phyloP scores from a whole-genome alignment of 371 early-diverging fungal genomes.

The Apophysomyces trapeziformis region DNA sequence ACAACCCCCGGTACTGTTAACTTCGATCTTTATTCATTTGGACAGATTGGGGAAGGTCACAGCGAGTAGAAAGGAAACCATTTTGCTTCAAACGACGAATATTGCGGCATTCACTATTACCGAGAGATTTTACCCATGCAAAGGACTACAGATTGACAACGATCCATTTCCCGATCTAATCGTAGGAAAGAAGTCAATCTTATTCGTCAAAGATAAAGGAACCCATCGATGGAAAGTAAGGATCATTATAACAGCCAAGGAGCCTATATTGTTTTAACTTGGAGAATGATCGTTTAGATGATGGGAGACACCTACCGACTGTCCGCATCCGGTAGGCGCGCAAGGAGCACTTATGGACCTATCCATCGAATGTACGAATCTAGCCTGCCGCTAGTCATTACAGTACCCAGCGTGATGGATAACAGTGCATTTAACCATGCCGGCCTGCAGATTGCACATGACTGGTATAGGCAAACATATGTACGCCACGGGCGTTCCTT shows the following conservation, averaged over 20 bases:
- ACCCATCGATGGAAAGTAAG: background rate
- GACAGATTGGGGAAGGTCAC: background rate
- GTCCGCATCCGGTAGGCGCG: background rate
- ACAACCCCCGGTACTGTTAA: background rate
- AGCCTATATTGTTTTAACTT: background rate
- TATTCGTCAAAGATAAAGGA: background rate
- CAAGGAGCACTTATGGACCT: constrained; percentile 60
- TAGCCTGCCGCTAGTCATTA: constrained; percentile 49
- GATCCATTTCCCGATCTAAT: constrained; percentile 12
- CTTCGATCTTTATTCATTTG: background rate
- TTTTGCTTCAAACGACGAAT: background rate
- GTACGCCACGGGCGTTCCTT: background rate
- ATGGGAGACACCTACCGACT: background rate
- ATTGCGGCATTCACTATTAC: background rate
- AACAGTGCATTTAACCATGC: constrained; percentile 27
- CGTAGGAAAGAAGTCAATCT: constrained; percentile 4
- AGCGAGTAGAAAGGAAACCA: background rate
- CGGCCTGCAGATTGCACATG: constrained; percentile 62
- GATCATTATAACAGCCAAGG: background rate
- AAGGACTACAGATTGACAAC: constrained; percentile 19
- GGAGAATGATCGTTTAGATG: background rate
- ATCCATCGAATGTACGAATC: constrained; percentile 50
- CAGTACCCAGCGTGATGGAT: constrained; percentile 37
- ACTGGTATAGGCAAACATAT: constrained; percentile 36
- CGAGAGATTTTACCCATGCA: constrained; percentile 8